phyloP scores from a whole-genome alignment of 352 stramenopile species.

The Phytopythium sindhum region DNA sequence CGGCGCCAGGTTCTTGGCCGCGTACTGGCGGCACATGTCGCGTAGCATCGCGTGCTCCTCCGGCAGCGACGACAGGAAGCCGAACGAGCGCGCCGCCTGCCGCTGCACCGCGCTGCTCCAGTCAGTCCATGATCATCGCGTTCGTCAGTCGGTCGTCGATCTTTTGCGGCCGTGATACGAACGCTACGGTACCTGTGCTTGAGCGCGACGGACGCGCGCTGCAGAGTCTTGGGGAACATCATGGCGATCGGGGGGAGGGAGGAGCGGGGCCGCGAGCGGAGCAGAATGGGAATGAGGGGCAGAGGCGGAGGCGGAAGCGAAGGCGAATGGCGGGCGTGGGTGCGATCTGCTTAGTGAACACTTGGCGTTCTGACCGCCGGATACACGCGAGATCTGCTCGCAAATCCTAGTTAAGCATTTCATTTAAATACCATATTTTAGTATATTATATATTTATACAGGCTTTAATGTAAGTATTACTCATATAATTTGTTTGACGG shows the following conservation, averaged over 20 bases:
- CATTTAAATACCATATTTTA: constrained; percentile 1
- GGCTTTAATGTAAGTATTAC: background rate
- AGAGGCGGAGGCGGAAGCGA: too few relatives aligned
- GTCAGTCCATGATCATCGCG: background rate
- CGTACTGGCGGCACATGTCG: constrained; percentile 95
- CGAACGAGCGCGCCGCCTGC: constrained; percentile 37
- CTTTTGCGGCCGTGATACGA: background rate
- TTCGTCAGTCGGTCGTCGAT: background rate
- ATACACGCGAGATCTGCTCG: too few relatives aligned
- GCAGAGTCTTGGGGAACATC: constrained; percentile 39
- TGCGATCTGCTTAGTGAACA: background rate
- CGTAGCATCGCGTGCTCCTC: constrained; percentile 97
- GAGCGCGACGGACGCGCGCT: constrained; percentile 19
- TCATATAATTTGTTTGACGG: background rate
- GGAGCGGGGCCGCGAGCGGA: background rate
- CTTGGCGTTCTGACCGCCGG: too few relatives aligned
- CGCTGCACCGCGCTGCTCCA: background rate
- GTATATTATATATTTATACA: background rate
- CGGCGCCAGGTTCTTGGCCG: constrained; percentile 91
- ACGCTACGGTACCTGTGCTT: constrained; percentile 19
- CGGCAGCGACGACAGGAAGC: constrained; percentile 72
- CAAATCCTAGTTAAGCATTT: background rate
- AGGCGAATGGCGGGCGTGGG: too few relatives aligned
- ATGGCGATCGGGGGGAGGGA: background rate
- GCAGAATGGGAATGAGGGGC: too few relatives aligned